Conservation (phyloP, 768 basidiomycete genomes). For the Bullera alba region DNA sequence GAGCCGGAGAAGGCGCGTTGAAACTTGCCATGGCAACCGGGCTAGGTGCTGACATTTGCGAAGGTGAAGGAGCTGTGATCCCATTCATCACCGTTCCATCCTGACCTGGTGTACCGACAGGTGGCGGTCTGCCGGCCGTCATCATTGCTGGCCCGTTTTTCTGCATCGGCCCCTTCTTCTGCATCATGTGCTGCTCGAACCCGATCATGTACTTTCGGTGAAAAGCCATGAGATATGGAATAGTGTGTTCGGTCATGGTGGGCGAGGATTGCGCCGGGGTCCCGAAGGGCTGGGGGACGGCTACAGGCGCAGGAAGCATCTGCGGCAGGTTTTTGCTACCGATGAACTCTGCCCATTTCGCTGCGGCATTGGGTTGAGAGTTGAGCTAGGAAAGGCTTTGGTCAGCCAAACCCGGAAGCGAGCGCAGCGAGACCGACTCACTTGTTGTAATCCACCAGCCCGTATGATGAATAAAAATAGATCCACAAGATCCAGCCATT, state of each 20-base stretch:
- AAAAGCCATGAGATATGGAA: slow-evolving; percentile 23
- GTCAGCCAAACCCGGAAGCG: background rate
- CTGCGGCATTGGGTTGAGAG: too few species aligned
- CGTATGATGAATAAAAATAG: slow-evolving; percentile 28
- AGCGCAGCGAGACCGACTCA: slow-evolving; percentile 5
- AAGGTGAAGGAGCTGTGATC: too few species aligned
- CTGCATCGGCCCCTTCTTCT: slow-evolving; percentile 6
- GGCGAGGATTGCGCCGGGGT: slow-evolving; percentile 5
- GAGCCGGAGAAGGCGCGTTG: too few species aligned
- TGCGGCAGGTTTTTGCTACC: too few species aligned
- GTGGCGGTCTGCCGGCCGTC: slow-evolving; percentile 9
- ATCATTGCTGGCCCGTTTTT: slow-evolving; percentile 1
- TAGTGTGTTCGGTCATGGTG: slow-evolving; percentile 14
- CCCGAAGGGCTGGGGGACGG: slow-evolving; percentile 10
- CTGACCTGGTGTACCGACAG: background rate
- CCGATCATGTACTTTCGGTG: slow-evolving; percentile 26
- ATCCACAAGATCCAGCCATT: slow-evolving; percentile 29
- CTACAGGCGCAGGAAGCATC: slow-evolving; percentile 18
- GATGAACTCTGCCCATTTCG: too few species aligned
- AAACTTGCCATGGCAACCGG: too few species aligned
- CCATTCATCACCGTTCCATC: too few species aligned
- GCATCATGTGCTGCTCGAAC: slow-evolving; percentile 28
- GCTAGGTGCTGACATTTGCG: too few species aligned
- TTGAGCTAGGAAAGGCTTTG: too few species aligned
- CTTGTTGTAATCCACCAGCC: slow-evolving; percentile 17